A percentile compares a stretch with the other conserved stretches of the same genome.
phyloP scores from a whole-genome alignment of 169 alveolate species.

The Eimeria mitis region DNA sequence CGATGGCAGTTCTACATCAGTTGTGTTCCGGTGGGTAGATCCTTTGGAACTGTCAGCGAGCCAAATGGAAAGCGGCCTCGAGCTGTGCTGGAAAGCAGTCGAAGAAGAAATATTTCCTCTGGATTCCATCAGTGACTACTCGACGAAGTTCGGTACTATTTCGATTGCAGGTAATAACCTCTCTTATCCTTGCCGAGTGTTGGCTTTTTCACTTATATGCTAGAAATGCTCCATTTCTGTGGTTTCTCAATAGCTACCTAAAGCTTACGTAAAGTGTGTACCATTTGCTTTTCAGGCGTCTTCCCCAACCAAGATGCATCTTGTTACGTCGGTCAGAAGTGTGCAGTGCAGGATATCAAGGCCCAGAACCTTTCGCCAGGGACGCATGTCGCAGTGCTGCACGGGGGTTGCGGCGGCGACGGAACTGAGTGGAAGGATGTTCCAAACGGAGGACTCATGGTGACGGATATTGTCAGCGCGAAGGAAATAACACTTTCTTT shows the following conservation, averaged over 20 bases:
- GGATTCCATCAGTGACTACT: constrained; percentile 34
- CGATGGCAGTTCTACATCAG: constrained; percentile 1
- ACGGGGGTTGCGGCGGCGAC: constrained; percentile 58
- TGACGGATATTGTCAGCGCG: background rate
- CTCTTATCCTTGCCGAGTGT: background rate
- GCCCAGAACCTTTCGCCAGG: constrained; percentile 1
- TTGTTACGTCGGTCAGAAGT: constrained; percentile 25
- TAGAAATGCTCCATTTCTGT: background rate
- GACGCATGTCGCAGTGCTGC: constrained; percentile 26
- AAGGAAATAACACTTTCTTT: background rate
- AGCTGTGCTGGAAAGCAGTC: constrained; percentile 63
- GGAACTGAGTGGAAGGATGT: constrained; percentile 27
- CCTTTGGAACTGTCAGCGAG: constrained; percentile 34
- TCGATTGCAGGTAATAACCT: constrained; percentile 17
- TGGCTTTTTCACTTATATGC: too few species aligned
- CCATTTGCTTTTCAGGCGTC: constrained; percentile 37
- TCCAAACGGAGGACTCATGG: constrained; percentile 57
- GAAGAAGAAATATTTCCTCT: background rate
- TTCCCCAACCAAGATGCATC: constrained; percentile 59
- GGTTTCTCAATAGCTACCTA: background rate
- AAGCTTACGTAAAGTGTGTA: background rate
- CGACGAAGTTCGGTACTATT: constrained; percentile 54
- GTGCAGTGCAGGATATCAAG: background rate
- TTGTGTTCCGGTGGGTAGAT: constrained; percentile 20
- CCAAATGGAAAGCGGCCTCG: constrained; percentile 42